Conservation (phyloP, 306 rosid genomes). For the Calophaca sinica region DNA sequence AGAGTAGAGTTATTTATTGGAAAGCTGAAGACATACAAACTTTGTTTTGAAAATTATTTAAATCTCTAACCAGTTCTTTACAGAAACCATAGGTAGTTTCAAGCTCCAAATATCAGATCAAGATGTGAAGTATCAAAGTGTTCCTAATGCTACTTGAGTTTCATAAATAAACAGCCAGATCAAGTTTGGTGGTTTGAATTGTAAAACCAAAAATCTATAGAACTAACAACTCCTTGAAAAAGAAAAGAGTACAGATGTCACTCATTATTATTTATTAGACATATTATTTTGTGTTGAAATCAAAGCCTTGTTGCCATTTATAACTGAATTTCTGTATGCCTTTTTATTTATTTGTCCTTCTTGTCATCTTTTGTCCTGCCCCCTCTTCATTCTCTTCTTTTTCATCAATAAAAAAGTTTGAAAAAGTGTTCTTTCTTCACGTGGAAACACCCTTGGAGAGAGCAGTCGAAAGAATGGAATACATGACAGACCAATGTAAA, state of each 20-base stretch:
- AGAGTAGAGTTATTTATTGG: not conserved
- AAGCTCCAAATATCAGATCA: slow-evolving; percentile 16
- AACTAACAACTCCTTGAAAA: no score
- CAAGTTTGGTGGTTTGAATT: no score
- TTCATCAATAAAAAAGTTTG: no score
- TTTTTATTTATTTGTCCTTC: no score
- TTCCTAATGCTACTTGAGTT: slow-evolving; percentile 5
- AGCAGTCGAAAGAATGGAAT: slow-evolving; percentile 20
- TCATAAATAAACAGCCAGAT: not conserved
- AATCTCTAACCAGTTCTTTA: slow-evolving; percentile 6
- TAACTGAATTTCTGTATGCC: no score
- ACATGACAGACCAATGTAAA: slow-evolving; percentile 15
- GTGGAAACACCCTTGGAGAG: not conserved
- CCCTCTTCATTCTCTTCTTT: no score
- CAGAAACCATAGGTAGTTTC: slow-evolving; percentile 5
- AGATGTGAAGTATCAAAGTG: slow-evolving; percentile 19
- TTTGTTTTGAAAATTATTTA: slow-evolving; percentile 20
- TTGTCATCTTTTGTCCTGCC: no score
- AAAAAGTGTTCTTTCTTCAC: not conserved
- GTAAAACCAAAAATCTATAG: no score
- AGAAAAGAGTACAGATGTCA: no score
- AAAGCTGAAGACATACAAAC: slow-evolving; percentile 12
- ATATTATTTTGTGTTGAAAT: no score
- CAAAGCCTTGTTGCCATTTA: no score
- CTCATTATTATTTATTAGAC: no score